These are phyloP conservation scores for Alternaria brassicicola DNA, from an alignment of 2,329 filamentous ascomycete species.

Conservation along the genomic window DNA sequence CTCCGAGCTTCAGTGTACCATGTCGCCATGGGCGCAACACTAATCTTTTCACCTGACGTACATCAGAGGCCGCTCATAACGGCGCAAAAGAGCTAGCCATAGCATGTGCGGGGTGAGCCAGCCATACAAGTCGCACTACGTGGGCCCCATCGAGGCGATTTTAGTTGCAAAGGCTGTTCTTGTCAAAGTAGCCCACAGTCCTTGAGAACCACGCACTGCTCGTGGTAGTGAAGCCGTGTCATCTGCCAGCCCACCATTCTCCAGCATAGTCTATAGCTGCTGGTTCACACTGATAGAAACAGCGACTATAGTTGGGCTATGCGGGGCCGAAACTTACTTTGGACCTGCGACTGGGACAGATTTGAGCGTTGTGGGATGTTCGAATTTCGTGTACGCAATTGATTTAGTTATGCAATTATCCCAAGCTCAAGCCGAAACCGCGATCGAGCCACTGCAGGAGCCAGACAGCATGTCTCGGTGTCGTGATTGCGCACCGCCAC, in stretches of 20 bases:
- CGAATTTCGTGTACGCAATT: slow-evolving; percentile 30
- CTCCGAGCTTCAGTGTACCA: background rate
- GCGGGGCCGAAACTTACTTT: slow-evolving; percentile 23
- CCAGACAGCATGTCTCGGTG: slow-evolving; percentile 2
- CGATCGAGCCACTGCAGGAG: slow-evolving; percentile 11
- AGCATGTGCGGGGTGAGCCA: slow-evolving; percentile 25
- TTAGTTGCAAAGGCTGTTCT: slow-evolving; percentile 20
- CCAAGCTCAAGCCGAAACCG: slow-evolving; percentile 1
- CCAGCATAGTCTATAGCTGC: background rate
- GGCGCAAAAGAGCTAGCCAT: slow-evolving; percentile 3
- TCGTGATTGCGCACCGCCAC: slow-evolving; percentile 9
- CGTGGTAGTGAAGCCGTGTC: slow-evolving; percentile 4
- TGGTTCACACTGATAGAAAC: background rate
- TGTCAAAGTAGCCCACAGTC: background rate
- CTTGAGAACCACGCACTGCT: background rate
- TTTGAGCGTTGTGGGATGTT: slow-evolving; percentile 18
- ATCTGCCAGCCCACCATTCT: slow-evolving; percentile 1
- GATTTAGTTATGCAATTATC: slow-evolving; percentile 16
- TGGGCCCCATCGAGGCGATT: slow-evolving; percentile 13
- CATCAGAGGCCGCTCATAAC: background rate
- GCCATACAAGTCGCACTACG: slow-evolving; percentile 8
- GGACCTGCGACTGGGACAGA: slow-evolving; percentile 8
- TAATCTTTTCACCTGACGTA: slow-evolving; percentile 19
- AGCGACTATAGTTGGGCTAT: slow-evolving; percentile 6
- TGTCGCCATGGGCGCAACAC: slow-evolving; percentile 6